A percentile compares a stretch with the other conserved stretches of the same genome.
phyloP scores from a whole-genome alignment of 140 eudicot genomes.

The Cichorium intybus region DNA sequence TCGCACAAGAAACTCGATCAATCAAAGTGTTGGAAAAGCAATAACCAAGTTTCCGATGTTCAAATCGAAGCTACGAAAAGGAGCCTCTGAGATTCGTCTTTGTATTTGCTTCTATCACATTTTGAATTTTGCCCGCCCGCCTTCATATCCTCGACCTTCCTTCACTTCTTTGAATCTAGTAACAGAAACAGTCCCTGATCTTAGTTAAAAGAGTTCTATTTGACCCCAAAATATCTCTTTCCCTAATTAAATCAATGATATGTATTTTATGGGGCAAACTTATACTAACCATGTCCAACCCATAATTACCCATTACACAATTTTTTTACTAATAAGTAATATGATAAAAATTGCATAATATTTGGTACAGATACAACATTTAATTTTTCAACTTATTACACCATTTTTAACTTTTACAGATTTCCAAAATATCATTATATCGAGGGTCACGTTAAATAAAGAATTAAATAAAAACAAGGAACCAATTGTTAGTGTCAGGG shows the following conservation, averaged over 20 bases:
- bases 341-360: too few relatives aligned
- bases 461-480: too few relatives aligned
- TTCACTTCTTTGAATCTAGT: not conserved
- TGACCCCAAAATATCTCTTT: not conserved
- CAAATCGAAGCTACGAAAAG: not conserved
- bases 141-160: not conserved
- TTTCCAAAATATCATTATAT: too few relatives aligned
- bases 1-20: conserved; percentile 7
- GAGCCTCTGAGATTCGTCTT: not conserved
- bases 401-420: too few relatives aligned
- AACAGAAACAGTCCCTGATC: conserved; percentile 14
- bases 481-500: too few relatives aligned
- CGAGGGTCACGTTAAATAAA: too few relatives aligned
- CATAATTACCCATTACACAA: too few relatives aligned
- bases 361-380: too few relatives aligned
- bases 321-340: too few relatives aligned
- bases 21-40: not conserved
- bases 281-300: too few relatives aligned
- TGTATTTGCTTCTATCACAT: conserved; percentile 5
- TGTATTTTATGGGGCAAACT: not conserved
- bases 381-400: too few relatives aligned
- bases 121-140: conserved; percentile 37
- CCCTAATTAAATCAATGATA: not conserved
- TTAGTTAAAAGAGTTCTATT: not conserved
- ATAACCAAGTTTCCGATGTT: conserved; percentile 8